These are phyloP conservation scores for Yamadazyma dushanensis DNA, from an alignment of 1,139 yeast genomes.

Conservation along the genomic window DNA sequence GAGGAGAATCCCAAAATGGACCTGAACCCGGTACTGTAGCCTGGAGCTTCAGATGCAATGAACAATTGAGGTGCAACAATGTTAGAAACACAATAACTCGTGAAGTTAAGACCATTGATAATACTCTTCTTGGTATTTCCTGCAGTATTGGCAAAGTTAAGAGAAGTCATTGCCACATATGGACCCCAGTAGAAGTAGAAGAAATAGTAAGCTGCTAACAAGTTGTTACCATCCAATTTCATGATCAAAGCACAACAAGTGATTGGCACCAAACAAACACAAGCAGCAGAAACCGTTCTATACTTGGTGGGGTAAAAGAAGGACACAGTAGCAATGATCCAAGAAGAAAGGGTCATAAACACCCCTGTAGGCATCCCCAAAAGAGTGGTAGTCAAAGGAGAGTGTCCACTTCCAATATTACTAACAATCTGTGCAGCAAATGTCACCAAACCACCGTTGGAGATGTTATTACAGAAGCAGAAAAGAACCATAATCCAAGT, in stretches of 20 bases:
- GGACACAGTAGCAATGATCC: slow-evolving; percentile 16
- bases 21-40: slow-evolving; percentile 25
- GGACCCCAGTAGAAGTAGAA: slow-evolving; percentile 24
- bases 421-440: slow-evolving; percentile 46
- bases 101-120: slow-evolving; percentile 25
- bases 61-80: slow-evolving; percentile 29
- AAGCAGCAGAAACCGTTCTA: slow-evolving; percentile 16
- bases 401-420: slow-evolving; percentile 21
- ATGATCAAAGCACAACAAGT: slow-evolving; percentile 36
- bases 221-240: slow-evolving; percentile 19
- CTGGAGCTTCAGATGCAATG: slow-evolving; percentile 23
- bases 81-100: slow-evolving; percentile 24
- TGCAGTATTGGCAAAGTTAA: slow-evolving; percentile 25
- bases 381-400: slow-evolving; percentile 43
- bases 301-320: slow-evolving; percentile 17
- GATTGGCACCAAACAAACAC: slow-evolving; percentile 36
- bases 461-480: slow-evolving; percentile 41
- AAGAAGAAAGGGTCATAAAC: slow-evolving; percentile 18
- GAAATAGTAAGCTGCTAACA: slow-evolving; percentile 28
- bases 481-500: slow-evolving; percentile 45
- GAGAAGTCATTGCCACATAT: slow-evolving; percentile 23
- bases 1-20: slow-evolving; percentile 19
- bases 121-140: slow-evolving; percentile 26
- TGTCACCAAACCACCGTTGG: slow-evolving; percentile 42
- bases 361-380: slow-evolving; percentile 55